Percentiles rank a stretch among this genome's conserved stretches.
Evolutionary conservation across 2,329 filamentous ascomycete genomes (phyloP).

Genomic region (Cytospora leucostoma): DNA sequence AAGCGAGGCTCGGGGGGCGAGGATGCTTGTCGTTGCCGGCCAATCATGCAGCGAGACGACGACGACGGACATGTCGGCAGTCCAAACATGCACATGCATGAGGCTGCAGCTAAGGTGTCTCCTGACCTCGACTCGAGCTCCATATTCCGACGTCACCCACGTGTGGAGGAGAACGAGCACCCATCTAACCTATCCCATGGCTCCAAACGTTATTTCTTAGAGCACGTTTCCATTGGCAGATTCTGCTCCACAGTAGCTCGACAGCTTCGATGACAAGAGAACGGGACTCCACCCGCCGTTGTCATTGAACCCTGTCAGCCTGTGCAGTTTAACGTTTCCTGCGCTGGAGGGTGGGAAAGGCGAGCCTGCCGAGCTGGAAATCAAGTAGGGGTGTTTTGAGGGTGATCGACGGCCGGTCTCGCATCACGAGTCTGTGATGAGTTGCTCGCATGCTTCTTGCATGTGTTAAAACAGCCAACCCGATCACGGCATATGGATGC

Average conservation of each 20-base stretch:
- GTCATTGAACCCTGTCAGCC: no score
- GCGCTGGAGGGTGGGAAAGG: no score
- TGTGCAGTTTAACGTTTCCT: no score
- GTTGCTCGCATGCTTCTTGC: constrained; percentile 2
- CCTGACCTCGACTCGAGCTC: constrained; percentile 1
- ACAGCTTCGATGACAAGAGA: not conserved
- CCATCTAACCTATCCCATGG: no score
- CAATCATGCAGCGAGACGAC: not conserved
- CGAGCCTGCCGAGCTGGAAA: no score
- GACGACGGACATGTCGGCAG: not conserved
- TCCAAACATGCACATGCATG: not conserved
- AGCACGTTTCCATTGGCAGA: no score
- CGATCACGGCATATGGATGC: constrained; percentile 14
- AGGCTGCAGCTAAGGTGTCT: not conserved
- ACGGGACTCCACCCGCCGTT: no score
- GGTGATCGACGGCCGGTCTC: not conserved
- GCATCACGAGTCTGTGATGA: not conserved
- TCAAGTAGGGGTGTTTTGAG: not conserved
- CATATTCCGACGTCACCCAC: not conserved
- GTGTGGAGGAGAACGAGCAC: no score
- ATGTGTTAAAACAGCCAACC: constrained; percentile 4
- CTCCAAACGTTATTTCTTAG: no score
- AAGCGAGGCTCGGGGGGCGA: not conserved
- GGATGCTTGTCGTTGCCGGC: not conserved
- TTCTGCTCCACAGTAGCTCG: not conserved